Evolutionary conservation across 192 early-diverging fungal genomes (phyloP).

Genomic region (Phycomyces blakesleeanus): DNA sequence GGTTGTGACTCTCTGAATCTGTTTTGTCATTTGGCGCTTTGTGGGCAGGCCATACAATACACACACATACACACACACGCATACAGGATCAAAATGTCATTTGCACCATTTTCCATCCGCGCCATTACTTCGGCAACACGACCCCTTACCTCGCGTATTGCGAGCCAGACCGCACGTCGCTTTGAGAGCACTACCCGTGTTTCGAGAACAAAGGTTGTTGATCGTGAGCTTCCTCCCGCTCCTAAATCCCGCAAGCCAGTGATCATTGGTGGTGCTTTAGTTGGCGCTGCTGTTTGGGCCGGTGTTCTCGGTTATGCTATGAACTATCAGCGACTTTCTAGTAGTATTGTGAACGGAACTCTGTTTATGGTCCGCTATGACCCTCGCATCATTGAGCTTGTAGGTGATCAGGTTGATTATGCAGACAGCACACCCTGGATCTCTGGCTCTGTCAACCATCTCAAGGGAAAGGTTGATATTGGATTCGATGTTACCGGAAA

Average conservation of each 20-base stretch:
- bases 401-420: constrained; percentile 56
- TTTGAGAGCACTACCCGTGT: background rate
- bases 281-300: constrained; percentile 49
- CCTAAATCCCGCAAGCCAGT: constrained; percentile 16
- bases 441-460: constrained; percentile 56
- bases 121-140: no score
- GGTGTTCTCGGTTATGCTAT: constrained; percentile 47
- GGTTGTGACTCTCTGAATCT: no score
- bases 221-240: constrained; percentile 22
- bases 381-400: constrained; percentile 36
- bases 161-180: background rate
- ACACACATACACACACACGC: no score
- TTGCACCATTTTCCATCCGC: no score
- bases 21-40: no score
- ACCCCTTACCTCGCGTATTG: no score
- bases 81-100: no score
- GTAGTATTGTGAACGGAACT: constrained; percentile 52
- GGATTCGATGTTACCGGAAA: constrained; percentile 48
- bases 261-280: constrained; percentile 27
- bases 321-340: constrained; percentile 56
- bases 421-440: constrained; percentile 58
- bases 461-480: constrained; percentile 57
- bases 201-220: constrained; percentile 16
- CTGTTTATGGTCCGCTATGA: constrained; percentile 56
- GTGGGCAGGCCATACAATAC: no score